Evolutionary conservation across 2,329 filamentous ascomycete genomes (phyloP).

Genomic region (Pseudopithomyces chartarum): DNA sequence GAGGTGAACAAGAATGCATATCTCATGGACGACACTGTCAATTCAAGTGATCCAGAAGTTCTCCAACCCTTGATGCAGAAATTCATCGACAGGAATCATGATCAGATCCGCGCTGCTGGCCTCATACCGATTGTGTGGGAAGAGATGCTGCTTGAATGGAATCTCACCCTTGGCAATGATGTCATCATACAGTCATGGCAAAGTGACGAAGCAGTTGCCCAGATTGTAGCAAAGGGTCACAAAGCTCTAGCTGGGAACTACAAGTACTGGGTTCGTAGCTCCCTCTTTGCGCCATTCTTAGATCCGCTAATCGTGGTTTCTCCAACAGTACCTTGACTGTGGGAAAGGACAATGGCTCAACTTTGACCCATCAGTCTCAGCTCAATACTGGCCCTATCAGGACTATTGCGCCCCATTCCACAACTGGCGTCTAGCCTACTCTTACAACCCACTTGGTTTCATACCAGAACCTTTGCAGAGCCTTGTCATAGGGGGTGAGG

Average conservation of each 20-base stretch:
- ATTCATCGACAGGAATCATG: slow-evolving; percentile 74
- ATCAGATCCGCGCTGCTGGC: slow-evolving; percentile 65
- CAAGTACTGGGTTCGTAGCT: slow-evolving; percentile 67
- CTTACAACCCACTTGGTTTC: slow-evolving; percentile 72
- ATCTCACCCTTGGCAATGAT: slow-evolving; percentile 71
- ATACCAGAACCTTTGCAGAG: slow-evolving; percentile 67
- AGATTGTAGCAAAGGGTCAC: slow-evolving; percentile 66
- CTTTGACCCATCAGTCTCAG: slow-evolving; percentile 61
- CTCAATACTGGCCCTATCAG: slow-evolving; percentile 68
- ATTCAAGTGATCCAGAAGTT: slow-evolving; percentile 66
- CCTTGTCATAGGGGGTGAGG: slow-evolving; percentile 80
- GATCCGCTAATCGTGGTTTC: not conserved
- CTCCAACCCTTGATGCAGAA: slow-evolving; percentile 77
- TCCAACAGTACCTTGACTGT: slow-evolving; percentile 75
- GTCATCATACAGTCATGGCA: slow-evolving; percentile 82
- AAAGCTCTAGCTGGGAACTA: slow-evolving; percentile 77
- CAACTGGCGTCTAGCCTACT: slow-evolving; percentile 81
- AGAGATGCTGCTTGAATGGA: slow-evolving; percentile 81
- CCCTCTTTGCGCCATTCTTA: not conserved
- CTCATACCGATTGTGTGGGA: slow-evolving; percentile 84
- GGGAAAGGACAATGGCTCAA: slow-evolving; percentile 80
- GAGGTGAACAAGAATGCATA: slow-evolving; percentile 82
- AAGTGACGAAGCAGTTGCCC: slow-evolving; percentile 64
- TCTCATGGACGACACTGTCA: slow-evolving; percentile 69
- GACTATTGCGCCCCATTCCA: slow-evolving; percentile 84